Percentiles rank a stretch among this genome's conserved stretches.
Evolutionary conservation across 2,329 filamentous ascomycete species (phyloP).

Genomic region (Verticillium isaacii): DNA sequence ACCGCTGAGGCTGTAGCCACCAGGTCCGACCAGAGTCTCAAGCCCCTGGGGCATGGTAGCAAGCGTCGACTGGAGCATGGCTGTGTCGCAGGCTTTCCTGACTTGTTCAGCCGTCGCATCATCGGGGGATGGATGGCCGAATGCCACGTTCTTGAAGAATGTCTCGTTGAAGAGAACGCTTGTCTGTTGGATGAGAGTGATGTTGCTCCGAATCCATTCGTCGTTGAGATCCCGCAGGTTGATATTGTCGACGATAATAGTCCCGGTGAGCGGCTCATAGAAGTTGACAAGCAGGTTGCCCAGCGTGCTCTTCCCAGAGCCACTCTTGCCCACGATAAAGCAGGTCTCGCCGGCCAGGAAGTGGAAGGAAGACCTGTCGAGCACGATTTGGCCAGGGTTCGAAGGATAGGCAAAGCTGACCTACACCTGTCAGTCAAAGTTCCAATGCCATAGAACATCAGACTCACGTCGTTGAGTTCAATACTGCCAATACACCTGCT

Average conservation of each 20-base stretch:
- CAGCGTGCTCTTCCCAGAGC: conserved; percentile 88
- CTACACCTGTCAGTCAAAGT: conserved; percentile 33
- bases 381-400: conserved; percentile 53
- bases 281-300: conserved; percentile 75
- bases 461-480: conserved; percentile 60
- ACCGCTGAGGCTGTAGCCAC: conserved; percentile 71
- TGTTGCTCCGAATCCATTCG: conserved; percentile 69
- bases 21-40: conserved; percentile 65
- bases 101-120: conserved; percentile 51
- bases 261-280: conserved; percentile 62
- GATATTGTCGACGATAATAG: conserved; percentile 64
- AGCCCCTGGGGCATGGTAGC: conserved; percentile 62
- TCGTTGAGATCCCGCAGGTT: conserved; percentile 58
- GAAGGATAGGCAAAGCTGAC: conserved; percentile 80
- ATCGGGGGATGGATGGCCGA: conserved; percentile 54
- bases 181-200: conserved; percentile 79
- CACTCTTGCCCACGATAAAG: conserved; percentile 81
- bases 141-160: conserved; percentile 70
- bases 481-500: conserved; percentile 59
- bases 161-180: conserved; percentile 79
- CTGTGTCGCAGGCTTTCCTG: conserved; percentile 57
- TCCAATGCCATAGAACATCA: neutral
- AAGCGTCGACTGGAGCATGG: conserved; percentile 66
- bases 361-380: conserved; percentile 59
- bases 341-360: conserved; percentile 70